Evolutionary conservation across 1,139 yeast genomes (phyloP).

Genomic region (Pichia sp.): DNA sequence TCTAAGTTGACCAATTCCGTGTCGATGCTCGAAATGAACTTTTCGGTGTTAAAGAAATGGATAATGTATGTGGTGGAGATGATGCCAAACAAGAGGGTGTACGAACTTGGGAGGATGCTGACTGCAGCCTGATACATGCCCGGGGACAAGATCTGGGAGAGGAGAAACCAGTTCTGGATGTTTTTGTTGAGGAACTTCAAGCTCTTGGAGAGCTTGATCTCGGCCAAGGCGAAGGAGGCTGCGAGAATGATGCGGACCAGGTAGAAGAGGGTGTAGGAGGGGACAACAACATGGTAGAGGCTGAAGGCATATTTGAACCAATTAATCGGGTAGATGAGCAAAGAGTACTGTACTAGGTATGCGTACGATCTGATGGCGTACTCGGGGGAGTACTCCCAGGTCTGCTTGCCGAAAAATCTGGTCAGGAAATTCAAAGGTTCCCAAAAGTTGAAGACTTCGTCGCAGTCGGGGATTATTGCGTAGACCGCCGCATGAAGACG

Average conservation of each 20-base stretch:
- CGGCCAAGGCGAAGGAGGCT: constrained; percentile 50
- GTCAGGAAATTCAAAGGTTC: constrained; percentile 80
- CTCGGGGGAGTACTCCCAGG: constrained; percentile 95
- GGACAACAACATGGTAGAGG: constrained; percentile 19
- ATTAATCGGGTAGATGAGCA: constrained; percentile 39
- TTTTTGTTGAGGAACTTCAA: constrained; percentile 36
- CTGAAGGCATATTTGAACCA: background rate
- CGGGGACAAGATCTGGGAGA: constrained; percentile 45
- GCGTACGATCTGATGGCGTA: constrained; percentile 86
- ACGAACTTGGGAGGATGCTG: constrained; percentile 78
- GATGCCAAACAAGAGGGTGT: constrained; percentile 68
- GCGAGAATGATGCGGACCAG: constrained; percentile 52
- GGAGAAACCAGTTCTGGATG: constrained; percentile 56
- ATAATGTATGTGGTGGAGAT: constrained; percentile 48
- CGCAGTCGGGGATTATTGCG: constrained; percentile 80
- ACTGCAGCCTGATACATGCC: constrained; percentile 87
- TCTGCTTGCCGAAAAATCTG: constrained; percentile 84
- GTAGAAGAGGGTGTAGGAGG: constrained; percentile 46
- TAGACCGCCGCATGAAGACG: constrained; percentile 47
- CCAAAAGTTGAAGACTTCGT: constrained; percentile 86
- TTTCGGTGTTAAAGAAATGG: constrained; percentile 26
- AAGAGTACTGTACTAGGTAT: constrained; percentile 54
- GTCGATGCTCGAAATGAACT: constrained; percentile 22
- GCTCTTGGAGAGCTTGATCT: constrained; percentile 45
- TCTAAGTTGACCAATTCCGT: constrained; percentile 15